Evolutionary conservation across 1,139 yeast species (phyloP), one percentile per base, ranked within the genome.

Genomic region (Lodderomyces orthopsilosis): DNA sequence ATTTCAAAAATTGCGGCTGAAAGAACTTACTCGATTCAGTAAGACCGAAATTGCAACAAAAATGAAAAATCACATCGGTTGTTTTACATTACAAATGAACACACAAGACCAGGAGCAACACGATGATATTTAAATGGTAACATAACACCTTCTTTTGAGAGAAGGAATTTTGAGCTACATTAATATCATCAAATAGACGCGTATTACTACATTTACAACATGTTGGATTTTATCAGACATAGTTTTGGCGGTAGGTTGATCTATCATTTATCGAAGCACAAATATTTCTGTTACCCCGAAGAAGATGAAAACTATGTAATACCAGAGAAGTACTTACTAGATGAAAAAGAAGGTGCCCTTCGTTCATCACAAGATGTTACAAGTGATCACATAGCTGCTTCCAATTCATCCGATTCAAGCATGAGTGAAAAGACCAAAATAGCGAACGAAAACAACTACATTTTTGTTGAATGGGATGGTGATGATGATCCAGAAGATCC

Each of bases 401-500:
- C 33, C 10, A 4, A n/a, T 15, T 14, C 18, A n/a, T 9, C 39
- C 3, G 7, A 7, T 30, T 35, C 19, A 6, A 37, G 21, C 24
- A 8, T 19, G 18, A 35, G 30, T 13, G 21, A 10, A 17, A 21
- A 26, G n/a, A 37, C 21, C 17, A n/a, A 15, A 6, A 10, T 6
- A 4, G 37, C 24, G 7, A 35, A 28, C 30, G 6, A 18, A 12
- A 14, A 13, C 17, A 33, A 41, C n/a, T 38, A 41, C 21, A 47
- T 55, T 5, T 40, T 57, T 7, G 69, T 63, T 5, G 53, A 48
- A 14, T 76, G 78, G 79, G 75, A 75, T 42, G 74, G 77, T 3
- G 71, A 66, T 0, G 68, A 74, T 44, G 85, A 81, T 52, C 81
- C 81, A 0, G 81, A 75, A 40, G 68, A 79, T 51, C 87, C 88